Evolutionary conservation across 805 yeast species (phyloP), one percentile per base, ranked within the genome.

Genomic region (Wickerhamomyces ciferrii): DNA sequence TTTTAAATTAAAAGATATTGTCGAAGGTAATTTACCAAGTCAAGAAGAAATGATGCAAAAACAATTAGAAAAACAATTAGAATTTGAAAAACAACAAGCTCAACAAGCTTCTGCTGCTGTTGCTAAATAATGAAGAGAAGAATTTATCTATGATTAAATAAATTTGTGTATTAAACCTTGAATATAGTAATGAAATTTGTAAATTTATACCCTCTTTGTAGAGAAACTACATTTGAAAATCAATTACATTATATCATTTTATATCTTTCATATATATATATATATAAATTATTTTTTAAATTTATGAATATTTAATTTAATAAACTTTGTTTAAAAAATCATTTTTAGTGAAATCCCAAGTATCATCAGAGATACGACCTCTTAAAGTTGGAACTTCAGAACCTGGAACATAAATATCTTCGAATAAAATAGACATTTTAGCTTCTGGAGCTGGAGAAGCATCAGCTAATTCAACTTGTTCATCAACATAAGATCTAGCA

Each of bases 281-380:
- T 35, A 19, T 18, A 15, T 15, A 18, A 13, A 18, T 13, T 15
- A 9, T 31, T 13, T 31, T 5, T 31, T 11, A 15, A 19, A 15
- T 15, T 19, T 35, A 35, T 35, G 38, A 35, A 40, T 29, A 29
- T 27, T 5, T 3, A 25, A 18, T 48, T 43, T 50, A 60, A 49
- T 60, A 60, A 45, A 60, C 62, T 50, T 57, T 60, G 59, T 60
- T 39, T 42, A 69, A 69, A 48, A 81, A 70, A 49, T 69, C 75
- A 51, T 69, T 65, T 63, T 71, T 72, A 41, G 59, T 53, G 72
- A 85, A 87, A 69, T 81, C 79, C 95, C 96, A 92, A 62, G 96
- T 83, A 74, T 92, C 99, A 60, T 88, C 95, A 57, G 95, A 84
- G 62, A 91, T 84, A 79, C 99, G 87, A 54, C 99, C 99, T 79